phyloP scores from a whole-genome alignment of 768 basidiomycete species.

The Calocybe gangraenosa region DNA sequence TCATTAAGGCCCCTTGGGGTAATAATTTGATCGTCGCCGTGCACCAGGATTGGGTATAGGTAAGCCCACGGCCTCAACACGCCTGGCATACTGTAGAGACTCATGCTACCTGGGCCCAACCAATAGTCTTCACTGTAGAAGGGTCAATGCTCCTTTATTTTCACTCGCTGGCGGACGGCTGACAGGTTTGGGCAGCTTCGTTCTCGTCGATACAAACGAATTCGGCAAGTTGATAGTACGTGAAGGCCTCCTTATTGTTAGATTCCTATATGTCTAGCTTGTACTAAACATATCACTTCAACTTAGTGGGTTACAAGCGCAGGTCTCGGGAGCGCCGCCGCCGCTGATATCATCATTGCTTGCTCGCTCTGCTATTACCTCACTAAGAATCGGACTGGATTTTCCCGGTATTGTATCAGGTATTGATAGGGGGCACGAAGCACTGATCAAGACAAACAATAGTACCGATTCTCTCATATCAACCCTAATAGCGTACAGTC shows the following conservation, averaged over 20 bases:
- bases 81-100: background rate
- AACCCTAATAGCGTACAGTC: conserved; percentile 38
- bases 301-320: conserved; percentile 44
- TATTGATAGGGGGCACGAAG: background rate
- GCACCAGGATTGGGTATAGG: conserved; percentile 36
- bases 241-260: background rate
- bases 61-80: conserved; percentile 16
- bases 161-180: conserved; percentile 1
- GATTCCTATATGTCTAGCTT: too few relatives aligned
- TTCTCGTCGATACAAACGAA: conserved; percentile 26
- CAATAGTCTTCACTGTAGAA: conserved; percentile 46
- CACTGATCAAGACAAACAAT: background rate
- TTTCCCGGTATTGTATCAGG: conserved; percentile 25
- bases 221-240: conserved; percentile 34
- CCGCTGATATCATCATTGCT: conserved; percentile 47
- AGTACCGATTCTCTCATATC: conserved; percentile 43
- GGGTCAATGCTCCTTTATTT: conserved; percentile 33
- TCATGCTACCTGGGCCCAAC: conserved; percentile 2
- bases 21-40: background rate
- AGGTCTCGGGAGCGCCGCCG: conserved; percentile 44
- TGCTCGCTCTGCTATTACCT: conserved; percentile 44
- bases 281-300: conserved; percentile 29
- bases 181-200: conserved; percentile 23
- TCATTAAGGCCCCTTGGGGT: background rate
- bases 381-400: conserved; percentile 43